A percentile compares a stretch with the other conserved stretches of the same genome.
Evolutionary conservation across 306 rosid species (phyloP).

Genomic region (Cajanus cajan): DNA sequence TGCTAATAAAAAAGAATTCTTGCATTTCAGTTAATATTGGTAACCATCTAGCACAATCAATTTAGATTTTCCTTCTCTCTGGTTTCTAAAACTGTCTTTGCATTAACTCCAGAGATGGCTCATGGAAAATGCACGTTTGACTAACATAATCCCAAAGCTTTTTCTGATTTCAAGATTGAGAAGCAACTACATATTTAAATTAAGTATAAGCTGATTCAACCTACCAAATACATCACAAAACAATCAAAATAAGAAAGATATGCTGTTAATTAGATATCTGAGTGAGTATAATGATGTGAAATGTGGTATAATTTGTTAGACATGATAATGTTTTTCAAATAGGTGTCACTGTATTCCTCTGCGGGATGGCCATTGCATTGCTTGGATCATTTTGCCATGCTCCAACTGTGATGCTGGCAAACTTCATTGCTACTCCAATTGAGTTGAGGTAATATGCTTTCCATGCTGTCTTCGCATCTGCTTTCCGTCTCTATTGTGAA

Average conservation of each 20-base stretch:
- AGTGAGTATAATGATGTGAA: background rate
- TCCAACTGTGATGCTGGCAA: conserved; percentile 82
- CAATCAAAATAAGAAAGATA: background rate
- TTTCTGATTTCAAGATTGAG: conserved; percentile 10
- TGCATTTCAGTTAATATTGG: background rate
- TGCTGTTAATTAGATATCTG: conserved; percentile 4
- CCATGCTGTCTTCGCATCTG: background rate
- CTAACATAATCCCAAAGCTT: background rate
- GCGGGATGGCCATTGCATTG: conserved; percentile 71
- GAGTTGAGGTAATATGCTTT: conserved; percentile 73
- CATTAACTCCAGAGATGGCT: background rate
- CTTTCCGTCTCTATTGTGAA: background rate
- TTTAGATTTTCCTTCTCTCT: background rate
- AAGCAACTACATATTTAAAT: conserved; percentile 2
- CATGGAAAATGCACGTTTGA: conserved; percentile 7
- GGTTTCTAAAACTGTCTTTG: background rate
- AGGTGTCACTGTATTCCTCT: conserved; percentile 85
- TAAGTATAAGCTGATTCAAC: conserved; percentile 6
- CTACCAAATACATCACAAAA: background rate
- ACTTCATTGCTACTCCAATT: conserved; percentile 86
- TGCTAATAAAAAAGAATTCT: no score
- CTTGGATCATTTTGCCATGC: conserved; percentile 78
- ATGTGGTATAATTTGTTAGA: background rate
- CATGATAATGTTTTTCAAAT: conserved; percentile 25
- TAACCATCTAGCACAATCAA: background rate